Base-by-base conservation (phyloP, 805 yeast genomes). In the Metschnikowia noctiluminum region DNA sequence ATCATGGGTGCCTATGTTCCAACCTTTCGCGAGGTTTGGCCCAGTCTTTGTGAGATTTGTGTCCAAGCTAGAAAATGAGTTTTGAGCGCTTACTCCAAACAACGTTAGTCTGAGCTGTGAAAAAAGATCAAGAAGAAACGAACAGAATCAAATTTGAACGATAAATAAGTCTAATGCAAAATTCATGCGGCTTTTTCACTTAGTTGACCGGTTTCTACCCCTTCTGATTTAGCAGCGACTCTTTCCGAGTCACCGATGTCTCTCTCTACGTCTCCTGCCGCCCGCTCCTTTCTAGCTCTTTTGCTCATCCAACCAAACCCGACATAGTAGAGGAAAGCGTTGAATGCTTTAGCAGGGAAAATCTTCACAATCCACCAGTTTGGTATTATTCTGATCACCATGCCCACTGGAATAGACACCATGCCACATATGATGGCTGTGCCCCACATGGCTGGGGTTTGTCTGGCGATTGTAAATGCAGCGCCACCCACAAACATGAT, bases 401-500 rank as follows among this genome's bases (percentile, higher is more conserved):
- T 63, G 48, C 97, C 98, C 40, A 81, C 77, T 0, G 98, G 97
- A 37, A 94, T 69, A 13, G 96, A 85, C 14, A 87, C 42, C 53
- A 86, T 63, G 30, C 98, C 98, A 69, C 95, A 81, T 28, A 87
- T 61, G 6, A 92, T 68, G 0, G 98, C 94, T 2, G 89, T 82
- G 1, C 80, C 94, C 99, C 99, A 95, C 87, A 84, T 82, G 1
- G 81, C 81, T 7, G 87, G 86, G 0, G 96, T 85, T 68, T 87
- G 95, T 53, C 85, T 77, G 2, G 80, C 81, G 55, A 91, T 77
- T 7, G 91, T 81, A 69, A 94, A 94, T 0, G 99, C 97, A 38
- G 92, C 87, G 48, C 99, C 99, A 46, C 99, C 99, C 54, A 89
- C 92, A 68, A 84, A 87, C 98, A 94, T 94, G 59, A 94, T 92